A percentile compares a stretch with the other conserved stretches of the same genome.
Evolutionary conservation across 1,284 basidiomycete species (phyloP).

Genomic region (Ustilago cynodontis): DNA sequence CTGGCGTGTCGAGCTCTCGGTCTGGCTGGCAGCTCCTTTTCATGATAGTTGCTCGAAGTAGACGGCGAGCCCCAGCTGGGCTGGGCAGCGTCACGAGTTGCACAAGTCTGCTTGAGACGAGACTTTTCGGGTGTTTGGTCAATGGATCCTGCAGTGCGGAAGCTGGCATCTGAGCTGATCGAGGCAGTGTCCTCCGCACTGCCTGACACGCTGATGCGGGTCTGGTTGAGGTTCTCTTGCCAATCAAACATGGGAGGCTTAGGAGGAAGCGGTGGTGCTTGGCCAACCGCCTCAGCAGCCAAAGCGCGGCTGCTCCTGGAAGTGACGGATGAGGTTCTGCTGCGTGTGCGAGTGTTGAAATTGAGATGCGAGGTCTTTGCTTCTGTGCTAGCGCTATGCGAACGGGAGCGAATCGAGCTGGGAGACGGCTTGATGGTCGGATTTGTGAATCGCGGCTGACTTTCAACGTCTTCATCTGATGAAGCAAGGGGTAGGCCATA

Average conservation of each 20-base stretch:
- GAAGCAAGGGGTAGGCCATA: conserved; percentile 25
- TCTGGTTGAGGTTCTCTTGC: conserved; percentile 8
- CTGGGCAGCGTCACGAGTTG: background rate
- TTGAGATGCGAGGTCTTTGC: background rate
- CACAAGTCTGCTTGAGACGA: conserved; percentile 8
- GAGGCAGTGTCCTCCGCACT: conserved; percentile 19
- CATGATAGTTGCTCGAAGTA: background rate
- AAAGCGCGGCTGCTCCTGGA: conserved; percentile 12
- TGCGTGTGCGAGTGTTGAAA: conserved; percentile 3
- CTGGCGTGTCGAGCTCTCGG: conserved; percentile 22
- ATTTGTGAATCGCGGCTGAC: background rate
- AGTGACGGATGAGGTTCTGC: conserved; percentile 15
- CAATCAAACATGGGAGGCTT: conserved; percentile 27
- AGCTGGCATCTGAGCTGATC: conserved; percentile 24
- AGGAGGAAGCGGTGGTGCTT: conserved; percentile 21
- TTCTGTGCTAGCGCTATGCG: conserved; percentile 12
- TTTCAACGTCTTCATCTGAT: conserved; percentile 26
- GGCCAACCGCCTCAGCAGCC: background rate
- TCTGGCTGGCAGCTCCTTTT: background rate
- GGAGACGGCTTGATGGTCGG: background rate
- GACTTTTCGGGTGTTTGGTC: conserved; percentile 11
- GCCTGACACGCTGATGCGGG: background rate
- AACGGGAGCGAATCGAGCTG: conserved; percentile 9
- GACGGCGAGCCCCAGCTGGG: background rate
- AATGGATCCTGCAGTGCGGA: conserved; percentile 32